A percentile compares a stretch with the other conserved stretches of the same genome.
phyloP scores from a whole-genome alignment of 2,329 filamentous ascomycete species.

The Emergomyces orientalis region DNA sequence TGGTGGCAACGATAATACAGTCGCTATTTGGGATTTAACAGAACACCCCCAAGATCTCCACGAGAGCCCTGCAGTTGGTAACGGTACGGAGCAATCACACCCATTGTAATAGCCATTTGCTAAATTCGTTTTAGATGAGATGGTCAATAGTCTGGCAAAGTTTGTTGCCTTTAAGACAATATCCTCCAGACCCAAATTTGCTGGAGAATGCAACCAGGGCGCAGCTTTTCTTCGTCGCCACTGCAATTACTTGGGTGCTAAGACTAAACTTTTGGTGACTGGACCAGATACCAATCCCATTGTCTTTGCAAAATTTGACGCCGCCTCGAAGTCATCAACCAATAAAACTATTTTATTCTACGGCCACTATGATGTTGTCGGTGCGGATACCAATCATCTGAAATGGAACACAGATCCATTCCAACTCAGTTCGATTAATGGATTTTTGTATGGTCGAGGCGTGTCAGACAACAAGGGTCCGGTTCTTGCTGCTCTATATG shows the following conservation, averaged over 20 bases:
- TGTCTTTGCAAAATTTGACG: constrained; percentile 81
- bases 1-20: constrained; percentile 81
- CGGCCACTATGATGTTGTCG: constrained; percentile 94
- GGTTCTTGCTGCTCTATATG: constrained; percentile 86
- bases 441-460: constrained; percentile 91
- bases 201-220: constrained; percentile 84
- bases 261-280: constrained; percentile 82
- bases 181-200: constrained; percentile 74
- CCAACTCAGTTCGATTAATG: constrained; percentile 76
- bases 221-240: constrained; percentile 83
- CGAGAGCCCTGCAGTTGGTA: constrained; percentile 44
- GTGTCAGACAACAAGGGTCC: constrained; percentile 97
- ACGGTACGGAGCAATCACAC: constrained; percentile 35
- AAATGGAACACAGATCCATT: constrained; percentile 89
- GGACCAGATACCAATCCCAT: constrained; percentile 75
- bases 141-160: constrained; percentile 64
- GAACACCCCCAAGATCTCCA: constrained; percentile 43
- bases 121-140: constrained; percentile 39
- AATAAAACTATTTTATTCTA: constrained; percentile 91
- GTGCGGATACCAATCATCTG: constrained; percentile 69
- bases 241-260: constrained; percentile 84
- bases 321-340: constrained; percentile 54
- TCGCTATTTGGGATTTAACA: constrained; percentile 77
- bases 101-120: not conserved
- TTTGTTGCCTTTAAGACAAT: constrained; percentile 90